Percentiles rank a stretch among this genome's conserved stretches.
phyloP scores from a whole-genome alignment of 1,139 yeast species.

The Spencermartinsiella ligniputridi region DNA sequence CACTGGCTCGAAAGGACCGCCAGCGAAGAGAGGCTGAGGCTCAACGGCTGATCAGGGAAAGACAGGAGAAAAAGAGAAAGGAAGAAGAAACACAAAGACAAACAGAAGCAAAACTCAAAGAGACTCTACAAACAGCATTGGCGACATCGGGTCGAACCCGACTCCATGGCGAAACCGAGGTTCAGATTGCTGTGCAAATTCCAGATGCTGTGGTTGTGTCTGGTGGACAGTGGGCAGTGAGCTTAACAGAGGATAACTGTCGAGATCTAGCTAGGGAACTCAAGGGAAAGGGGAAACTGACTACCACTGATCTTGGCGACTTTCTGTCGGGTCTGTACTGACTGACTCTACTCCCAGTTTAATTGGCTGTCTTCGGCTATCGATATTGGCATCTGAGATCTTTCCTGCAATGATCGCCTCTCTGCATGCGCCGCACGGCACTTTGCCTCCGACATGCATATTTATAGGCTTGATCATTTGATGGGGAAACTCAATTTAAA shows the following conservation, averaged over 20 bases:
- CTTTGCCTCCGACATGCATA: no score
- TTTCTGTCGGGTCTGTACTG: background rate
- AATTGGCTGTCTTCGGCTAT: no score
- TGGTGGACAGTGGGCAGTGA: constrained; percentile 16
- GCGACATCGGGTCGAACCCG: constrained; percentile 11
- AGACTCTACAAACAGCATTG: constrained; percentile 10
- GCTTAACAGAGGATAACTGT: constrained; percentile 5
- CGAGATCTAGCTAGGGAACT: constrained; percentile 7
- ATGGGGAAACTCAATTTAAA: no score
- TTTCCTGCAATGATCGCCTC: no score
- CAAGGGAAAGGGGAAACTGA: constrained; percentile 4
- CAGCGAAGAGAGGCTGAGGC: constrained; percentile 23
- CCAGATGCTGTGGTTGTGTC: constrained; percentile 13
- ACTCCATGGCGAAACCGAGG: constrained; percentile 14
- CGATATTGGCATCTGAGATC: no score
- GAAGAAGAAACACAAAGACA: constrained; percentile 17
- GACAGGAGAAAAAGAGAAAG: constrained; percentile 18
- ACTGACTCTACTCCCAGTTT: no score
- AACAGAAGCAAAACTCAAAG: constrained; percentile 7
- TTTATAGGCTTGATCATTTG: no score
- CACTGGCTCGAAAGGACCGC: constrained; percentile 24
- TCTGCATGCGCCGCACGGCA: no score
- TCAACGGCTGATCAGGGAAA: constrained; percentile 17
- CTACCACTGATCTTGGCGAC: constrained; percentile 6
- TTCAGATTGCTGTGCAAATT: constrained; percentile 16